Evolutionary conservation across 352 stramenopile species (phyloP).

Genomic region (Thalassiosira allenii): DNA sequence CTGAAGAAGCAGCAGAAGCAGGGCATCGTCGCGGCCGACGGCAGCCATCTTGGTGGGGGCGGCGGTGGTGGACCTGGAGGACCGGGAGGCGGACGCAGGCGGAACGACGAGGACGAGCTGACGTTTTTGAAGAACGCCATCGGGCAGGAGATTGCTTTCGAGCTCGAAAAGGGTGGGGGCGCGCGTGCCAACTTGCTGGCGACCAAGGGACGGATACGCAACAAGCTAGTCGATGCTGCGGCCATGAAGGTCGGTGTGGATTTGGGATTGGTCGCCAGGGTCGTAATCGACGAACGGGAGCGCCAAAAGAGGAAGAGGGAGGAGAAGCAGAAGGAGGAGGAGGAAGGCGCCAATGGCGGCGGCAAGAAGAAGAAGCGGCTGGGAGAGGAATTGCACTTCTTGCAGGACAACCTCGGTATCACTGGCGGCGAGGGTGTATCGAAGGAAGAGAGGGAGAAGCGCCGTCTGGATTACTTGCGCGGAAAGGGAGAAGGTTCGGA

Average conservation of each 20-base stretch:
- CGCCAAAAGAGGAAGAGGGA: constrained; percentile 54
- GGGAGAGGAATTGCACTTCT: constrained; percentile 48
- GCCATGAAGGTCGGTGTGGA: constrained; percentile 75
- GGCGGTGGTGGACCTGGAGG: constrained; percentile 20
- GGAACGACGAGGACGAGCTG: constrained; percentile 67
- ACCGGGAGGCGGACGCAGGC: constrained; percentile 4
- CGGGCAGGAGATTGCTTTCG: constrained; percentile 82
- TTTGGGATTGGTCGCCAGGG: constrained; percentile 56
- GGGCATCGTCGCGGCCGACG: constrained; percentile 60
- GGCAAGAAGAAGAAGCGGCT: constrained; percentile 50
- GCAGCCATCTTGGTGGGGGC: constrained; percentile 47
- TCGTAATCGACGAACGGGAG: constrained; percentile 56
- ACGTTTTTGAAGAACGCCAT: constrained; percentile 86
- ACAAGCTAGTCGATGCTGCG: constrained; percentile 81
- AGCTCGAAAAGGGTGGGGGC: constrained; percentile 81
- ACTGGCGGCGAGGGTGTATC: constrained; percentile 26
- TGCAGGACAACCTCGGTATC: constrained; percentile 52
- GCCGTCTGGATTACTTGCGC: constrained; percentile 36
- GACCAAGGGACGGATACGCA: constrained; percentile 52
- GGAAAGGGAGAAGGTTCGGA: constrained; percentile 40
- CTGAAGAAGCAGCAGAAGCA: constrained; percentile 78
- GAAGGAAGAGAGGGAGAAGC: constrained; percentile 65
- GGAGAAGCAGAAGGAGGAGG: constrained; percentile 56
- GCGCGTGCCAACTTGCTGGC: constrained; percentile 79
- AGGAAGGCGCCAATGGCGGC: constrained; percentile 5